Conservation (phyloP, 352 stramenopile genomes). For the Globisporangium viniferum region DNA sequence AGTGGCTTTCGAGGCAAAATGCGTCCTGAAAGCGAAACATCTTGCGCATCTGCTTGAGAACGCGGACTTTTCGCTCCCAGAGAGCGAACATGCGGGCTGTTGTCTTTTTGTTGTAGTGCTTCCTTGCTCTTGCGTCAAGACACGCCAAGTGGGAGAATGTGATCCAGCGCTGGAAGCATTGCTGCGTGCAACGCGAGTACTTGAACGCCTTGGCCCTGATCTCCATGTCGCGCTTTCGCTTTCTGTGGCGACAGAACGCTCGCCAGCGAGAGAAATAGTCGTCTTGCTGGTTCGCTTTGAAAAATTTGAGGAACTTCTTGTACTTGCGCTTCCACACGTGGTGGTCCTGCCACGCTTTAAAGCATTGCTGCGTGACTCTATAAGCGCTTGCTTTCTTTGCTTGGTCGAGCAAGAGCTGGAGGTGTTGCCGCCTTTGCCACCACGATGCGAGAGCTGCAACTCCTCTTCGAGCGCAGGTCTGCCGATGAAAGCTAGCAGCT, state of each 20-base stretch:
- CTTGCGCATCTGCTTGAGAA: conserved; percentile 34
- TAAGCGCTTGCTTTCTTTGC: background rate
- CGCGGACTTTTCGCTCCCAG: conserved; percentile 26
- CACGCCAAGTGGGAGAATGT: background rate
- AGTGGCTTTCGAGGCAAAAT: conserved; percentile 36
- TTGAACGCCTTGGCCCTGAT: conserved; percentile 25
- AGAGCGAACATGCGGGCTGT: conserved; percentile 4
- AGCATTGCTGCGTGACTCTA: conserved; percentile 6
- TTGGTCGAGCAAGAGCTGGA: background rate
- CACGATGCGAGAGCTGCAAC: conserved; percentile 15
- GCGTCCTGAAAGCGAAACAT: conserved; percentile 35
- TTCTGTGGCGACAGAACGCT: conserved; percentile 18
- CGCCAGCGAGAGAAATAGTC: conserved; percentile 32
- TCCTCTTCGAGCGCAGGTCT: background rate
- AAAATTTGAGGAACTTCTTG: conserved; percentile 22
- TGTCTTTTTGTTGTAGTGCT: conserved; percentile 5
- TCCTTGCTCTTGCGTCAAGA: conserved; percentile 13
- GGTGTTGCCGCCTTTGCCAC: conserved; percentile 9
- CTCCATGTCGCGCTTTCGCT: conserved; percentile 7
- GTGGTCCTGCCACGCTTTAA: conserved; percentile 24
- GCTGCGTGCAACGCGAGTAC: conserved; percentile 1
- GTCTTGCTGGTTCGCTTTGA: conserved; percentile 24
- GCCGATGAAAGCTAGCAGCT: background rate
- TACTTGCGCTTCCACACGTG: conserved; percentile 26
- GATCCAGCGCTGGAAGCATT: background rate